A percentile compares a stretch with the other conserved stretches of the same genome.
These are phyloP conservation scores for Verbascum thapsus DNA, from an alignment of 257 asterid species.

Conservation along the genomic window DNA sequence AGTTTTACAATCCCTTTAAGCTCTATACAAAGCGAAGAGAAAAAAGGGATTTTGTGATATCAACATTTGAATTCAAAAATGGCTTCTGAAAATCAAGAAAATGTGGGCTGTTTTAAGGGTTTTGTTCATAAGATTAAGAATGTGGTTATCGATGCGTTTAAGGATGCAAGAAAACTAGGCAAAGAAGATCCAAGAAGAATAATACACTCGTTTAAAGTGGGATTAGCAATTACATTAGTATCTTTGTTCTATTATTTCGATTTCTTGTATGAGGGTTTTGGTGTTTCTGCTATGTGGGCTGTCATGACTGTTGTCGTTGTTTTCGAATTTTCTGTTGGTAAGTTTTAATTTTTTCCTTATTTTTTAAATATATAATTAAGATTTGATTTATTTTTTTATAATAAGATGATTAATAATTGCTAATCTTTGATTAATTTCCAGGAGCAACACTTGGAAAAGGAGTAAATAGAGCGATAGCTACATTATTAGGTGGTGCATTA, in stretches of 20 bases:
- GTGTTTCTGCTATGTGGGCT: slow-evolving; percentile 47
- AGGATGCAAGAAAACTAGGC: slow-evolving; percentile 29
- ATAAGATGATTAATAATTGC: too few relatives aligned
- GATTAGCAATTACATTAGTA: slow-evolving; percentile 40
- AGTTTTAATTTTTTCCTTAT: not conserved
- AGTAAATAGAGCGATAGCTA: slow-evolving; percentile 42
- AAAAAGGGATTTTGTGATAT: too few relatives aligned
- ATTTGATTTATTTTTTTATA: too few relatives aligned
- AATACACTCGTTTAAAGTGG: slow-evolving; percentile 43
- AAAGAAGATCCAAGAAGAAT: slow-evolving; percentile 19
- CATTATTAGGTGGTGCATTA: slow-evolving; percentile 39
- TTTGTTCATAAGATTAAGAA: not conserved
- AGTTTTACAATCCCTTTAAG: too few relatives aligned
- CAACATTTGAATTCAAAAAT: not conserved
- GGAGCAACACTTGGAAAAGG: slow-evolving; percentile 55
- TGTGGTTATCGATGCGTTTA: not conserved
- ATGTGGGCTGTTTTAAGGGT: slow-evolving; percentile 12
- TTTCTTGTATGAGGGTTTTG: slow-evolving; percentile 41
- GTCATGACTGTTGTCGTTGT: slow-evolving; percentile 35
- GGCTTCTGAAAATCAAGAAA: slow-evolving; percentile 19
- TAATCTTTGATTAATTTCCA: too few relatives aligned
- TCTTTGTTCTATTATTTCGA: slow-evolving; percentile 40
- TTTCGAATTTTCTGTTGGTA: slow-evolving; percentile 39
- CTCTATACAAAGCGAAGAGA: too few relatives aligned
- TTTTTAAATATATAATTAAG: too few relatives aligned